Base-by-base conservation (phyloP, 2,329 filamentous ascomycete genomes). In the Aureobasidium subglaciale region DNA sequence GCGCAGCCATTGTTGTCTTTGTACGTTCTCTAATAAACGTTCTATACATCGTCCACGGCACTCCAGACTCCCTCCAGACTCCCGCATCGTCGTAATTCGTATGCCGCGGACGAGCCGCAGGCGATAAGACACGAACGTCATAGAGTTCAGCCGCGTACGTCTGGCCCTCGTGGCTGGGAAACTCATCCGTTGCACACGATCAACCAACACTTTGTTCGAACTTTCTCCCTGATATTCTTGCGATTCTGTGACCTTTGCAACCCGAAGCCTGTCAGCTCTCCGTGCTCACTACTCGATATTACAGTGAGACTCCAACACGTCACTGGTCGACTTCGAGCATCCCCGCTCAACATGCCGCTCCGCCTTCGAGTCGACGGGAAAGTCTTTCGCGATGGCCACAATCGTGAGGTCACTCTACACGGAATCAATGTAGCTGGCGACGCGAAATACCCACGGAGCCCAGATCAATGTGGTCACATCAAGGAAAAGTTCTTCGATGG, bases 351-450 rank as follows among this genome's bases (percentile, higher is more conserved):
- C 90, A 76, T 86, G 59, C 76, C 83, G 20, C 81, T 92, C 52
- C 85, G 87, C 53, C 78, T 99, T 49, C 84, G 82, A 22, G 92
- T 99, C 64, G 89, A 96, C 65, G 87, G 93, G 61, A 84, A 84
- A 59, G 84, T 83, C 62, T 96, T 99, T 72, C 83, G 88, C 59
- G 95, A 99, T 69, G 69, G 76, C 13, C 75, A 90, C 61, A 86
- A 90, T 61, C 86, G 93, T 59, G 88, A 97, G 72, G 83, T 99
- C 56, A 86, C 89, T 2, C 78, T 99, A 41, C 85, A 93, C 61
- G 93, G 93, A 61, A 96, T 99, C 76, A 99, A 99, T 67, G 82
- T 95, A 60, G 90, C 91, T 34, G 90, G 83, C 60, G 92, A 97
- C 67, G 84, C 88, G 65, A 99, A 99, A 74, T 86, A 89, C 57